Evolutionary conservation across 2,329 filamentous ascomycete genomes (phyloP).

Genomic region (Ambrosiella xylebori): DNA sequence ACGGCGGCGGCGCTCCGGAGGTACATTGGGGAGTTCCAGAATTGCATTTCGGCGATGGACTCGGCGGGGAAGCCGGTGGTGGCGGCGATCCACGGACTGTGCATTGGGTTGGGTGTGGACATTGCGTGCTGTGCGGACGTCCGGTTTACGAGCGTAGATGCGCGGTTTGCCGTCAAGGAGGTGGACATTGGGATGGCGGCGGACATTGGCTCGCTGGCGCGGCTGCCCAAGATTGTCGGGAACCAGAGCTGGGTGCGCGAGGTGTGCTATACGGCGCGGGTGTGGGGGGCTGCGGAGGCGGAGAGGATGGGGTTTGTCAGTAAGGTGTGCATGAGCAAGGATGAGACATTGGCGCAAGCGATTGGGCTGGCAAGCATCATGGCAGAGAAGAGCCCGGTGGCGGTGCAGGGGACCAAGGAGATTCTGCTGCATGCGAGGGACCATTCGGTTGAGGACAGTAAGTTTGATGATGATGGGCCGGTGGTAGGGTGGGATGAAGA

Average conservation of each 20-base stretch:
- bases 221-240: slow-evolving; percentile 57
- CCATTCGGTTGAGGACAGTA: slow-evolving; percentile 58
- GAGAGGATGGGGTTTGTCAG: slow-evolving; percentile 53
- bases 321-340: slow-evolving; percentile 45
- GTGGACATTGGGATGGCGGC: slow-evolving; percentile 69
- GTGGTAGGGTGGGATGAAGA: not conserved
- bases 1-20: slow-evolving; percentile 44
- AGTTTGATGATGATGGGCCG: slow-evolving; percentile 19
- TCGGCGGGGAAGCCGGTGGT: slow-evolving; percentile 87
- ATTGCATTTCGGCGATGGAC: slow-evolving; percentile 58
- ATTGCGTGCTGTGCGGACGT: slow-evolving; percentile 54
- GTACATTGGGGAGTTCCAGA: slow-evolving; percentile 66
- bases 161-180: slow-evolving; percentile 57
- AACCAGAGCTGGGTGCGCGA: slow-evolving; percentile 65
- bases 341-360: slow-evolving; percentile 42
- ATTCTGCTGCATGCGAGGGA: slow-evolving; percentile 69
- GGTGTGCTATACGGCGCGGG: slow-evolving; percentile 51
- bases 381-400: slow-evolving; percentile 70
- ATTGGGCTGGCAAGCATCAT: slow-evolving; percentile 47
- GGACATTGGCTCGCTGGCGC: slow-evolving; percentile 58
- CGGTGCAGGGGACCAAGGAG: slow-evolving; percentile 76
- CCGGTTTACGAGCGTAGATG: slow-evolving; percentile 42
- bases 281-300: slow-evolving; percentile 54
- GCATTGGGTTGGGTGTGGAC: slow-evolving; percentile 64
- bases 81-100: slow-evolving; percentile 60